Evolutionary conservation across 495 filamentous ascomycete species (phyloP), one percentile per base, ranked within the genome.

Genomic region (Penicillium odoratum): DNA sequence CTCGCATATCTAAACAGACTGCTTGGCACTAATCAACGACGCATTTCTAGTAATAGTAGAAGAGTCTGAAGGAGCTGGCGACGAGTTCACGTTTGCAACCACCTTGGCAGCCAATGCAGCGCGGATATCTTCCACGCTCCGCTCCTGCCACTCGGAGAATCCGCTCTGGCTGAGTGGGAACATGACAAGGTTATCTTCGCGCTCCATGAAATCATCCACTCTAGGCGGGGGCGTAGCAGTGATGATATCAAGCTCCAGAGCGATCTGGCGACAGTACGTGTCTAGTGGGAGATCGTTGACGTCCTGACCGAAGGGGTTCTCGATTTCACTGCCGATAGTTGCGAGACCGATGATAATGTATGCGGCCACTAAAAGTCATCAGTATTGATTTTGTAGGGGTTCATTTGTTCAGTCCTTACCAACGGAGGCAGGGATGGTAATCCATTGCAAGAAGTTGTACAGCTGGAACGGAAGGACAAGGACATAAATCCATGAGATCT

Each of bases 311-410:
- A 96, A 95, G 8, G 91, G 92, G 69, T 95, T 91, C 70, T 96
- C 91, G 61, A 96, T 88, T 73, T 95, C 90, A 59, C 85, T 84
- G 25, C 92, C 90, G 62, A 93, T 92, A 65, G 90, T 85, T 36
- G 90, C 86, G 57, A 96, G 85, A 25, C 89, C 91, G 58, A 96
- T 82, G 67, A 96, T 93, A 59, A 95, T 93, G 69, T 96, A 95
- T 7, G 90, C 89, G n/a, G 90, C 88, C n/a, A 85, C 74, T 28
- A 9, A 3, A n/a, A 10, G 7, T 6, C 13, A 26, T 54, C 45
- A 65, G 51, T 7, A 38, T 7, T 29, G 10, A 3, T 48, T 7
- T 48, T 13, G 11, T 26, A 34, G 31, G 31, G 5, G 31, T 16
- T 4, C 6, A 1, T 0, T 4, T 5, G 26, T 53, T 54, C 45